Base-by-base conservation (phyloP, 1,284 basidiomycete species). In the Ganoderma resinaceum region DNA sequence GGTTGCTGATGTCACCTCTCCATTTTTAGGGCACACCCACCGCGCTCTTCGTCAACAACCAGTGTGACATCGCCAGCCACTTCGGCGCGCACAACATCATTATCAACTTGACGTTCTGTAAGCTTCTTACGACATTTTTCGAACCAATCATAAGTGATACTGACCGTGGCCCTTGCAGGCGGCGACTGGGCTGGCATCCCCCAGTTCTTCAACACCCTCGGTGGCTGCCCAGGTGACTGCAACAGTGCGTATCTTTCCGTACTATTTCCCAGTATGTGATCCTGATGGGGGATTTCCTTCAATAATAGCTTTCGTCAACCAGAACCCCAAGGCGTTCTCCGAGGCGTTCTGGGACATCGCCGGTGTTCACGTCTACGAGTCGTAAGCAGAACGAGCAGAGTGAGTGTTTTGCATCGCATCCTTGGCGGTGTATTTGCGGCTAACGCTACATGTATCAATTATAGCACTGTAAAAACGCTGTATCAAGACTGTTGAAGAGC, bases 81-180 rank as follows among this genome's bases (percentile, higher is more conserved):
- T 89, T 91, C 75, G 85, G 84, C 12, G 77, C 83, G 8, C 84
- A 90, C 73, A 87, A 88, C 66, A 89, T 90, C 71, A 82, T 91
- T 58, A 89, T 91, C 76, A 88, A 91, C 73, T 74, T 85, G 69
- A 83, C 80, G 29, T 79, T 84, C 70, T 83, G 87, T 76, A 52
- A 66, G 73, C 67, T 14, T 66, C n/a, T 49, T 7, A 33, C 3
- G n/a, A 16, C 3, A n/a, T 26, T 20, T 65, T 23, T 55, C 46
- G 12, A 46, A 59, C 16, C 26, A 12, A 35, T 46, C n/a, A n/a
- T 37, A 20, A 18, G 20, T 58, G 63, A 61, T 49, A 49, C 26
- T 43, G 7, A 43, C 23, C 53, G 59, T 9, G 52, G 26, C 2
- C 46, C 2, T 37, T 42, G n/a, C 46, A 79, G 78, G 78, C 72